Conservation (phyloP, 2,329 filamentous ascomycete genomes). For the Sporothrix mexicana region DNA sequence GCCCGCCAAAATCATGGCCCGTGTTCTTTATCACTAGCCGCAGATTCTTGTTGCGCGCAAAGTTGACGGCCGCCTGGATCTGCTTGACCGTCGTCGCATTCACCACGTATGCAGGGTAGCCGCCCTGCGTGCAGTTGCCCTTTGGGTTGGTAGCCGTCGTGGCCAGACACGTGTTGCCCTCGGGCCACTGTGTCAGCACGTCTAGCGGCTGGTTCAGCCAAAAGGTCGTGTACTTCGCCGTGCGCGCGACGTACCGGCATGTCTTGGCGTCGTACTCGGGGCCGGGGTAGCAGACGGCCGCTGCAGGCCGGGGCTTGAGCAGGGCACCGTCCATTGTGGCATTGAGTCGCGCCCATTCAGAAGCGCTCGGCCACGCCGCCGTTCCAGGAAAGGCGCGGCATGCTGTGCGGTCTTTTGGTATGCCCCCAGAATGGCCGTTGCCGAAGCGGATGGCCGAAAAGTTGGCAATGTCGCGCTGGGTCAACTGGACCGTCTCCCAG, state of each 20-base stretch:
- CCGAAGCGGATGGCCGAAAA: slow-evolving; percentile 33
- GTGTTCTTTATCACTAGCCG: slow-evolving; percentile 52
- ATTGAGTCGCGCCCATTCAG: slow-evolving; percentile 44
- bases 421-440: not conserved
- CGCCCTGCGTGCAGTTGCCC: slow-evolving; percentile 45
- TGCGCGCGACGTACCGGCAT: slow-evolving; percentile 43
- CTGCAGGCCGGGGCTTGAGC: slow-evolving; percentile 44
- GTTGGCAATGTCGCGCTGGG: slow-evolving; percentile 25
- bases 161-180: slow-evolving; percentile 45
- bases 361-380: slow-evolving; percentile 42
- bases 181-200: slow-evolving; percentile 44
- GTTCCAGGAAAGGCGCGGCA: slow-evolving; percentile 44
- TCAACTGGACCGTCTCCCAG: slow-evolving; percentile 32
- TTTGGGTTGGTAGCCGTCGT: slow-evolving; percentile 34
- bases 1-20: slow-evolving; percentile 55
- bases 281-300: slow-evolving; percentile 44
- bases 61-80: slow-evolving; percentile 45
- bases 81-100: slow-evolving; percentile 47
- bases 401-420: slow-evolving; percentile 18
- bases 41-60: slow-evolving; percentile 46
- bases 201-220: slow-evolving; percentile 46
- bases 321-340: slow-evolving; percentile 43
- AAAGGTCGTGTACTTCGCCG: slow-evolving; percentile 43
- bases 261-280: slow-evolving; percentile 40
- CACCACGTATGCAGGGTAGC: slow-evolving; percentile 47